Evolutionary conservation across 805 yeast species (phyloP).

Genomic region (Metschnikowia matae): DNA sequence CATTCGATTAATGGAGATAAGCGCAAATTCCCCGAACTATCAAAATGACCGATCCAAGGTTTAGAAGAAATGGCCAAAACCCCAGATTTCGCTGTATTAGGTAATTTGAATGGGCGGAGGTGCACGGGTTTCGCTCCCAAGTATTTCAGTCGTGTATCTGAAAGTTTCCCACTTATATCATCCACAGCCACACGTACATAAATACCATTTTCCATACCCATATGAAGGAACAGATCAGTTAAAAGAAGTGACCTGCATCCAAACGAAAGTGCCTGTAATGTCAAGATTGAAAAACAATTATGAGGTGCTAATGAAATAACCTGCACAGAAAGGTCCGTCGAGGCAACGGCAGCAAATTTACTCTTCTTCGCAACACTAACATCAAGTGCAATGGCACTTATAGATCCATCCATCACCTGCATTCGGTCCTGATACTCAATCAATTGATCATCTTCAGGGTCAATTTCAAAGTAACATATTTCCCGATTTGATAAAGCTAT

Average conservation of each 20-base stretch:
- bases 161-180: slow-evolving; percentile 49
- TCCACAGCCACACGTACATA: slow-evolving; percentile 64
- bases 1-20: slow-evolving; percentile 46
- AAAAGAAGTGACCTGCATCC: slow-evolving; percentile 27
- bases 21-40: slow-evolving; percentile 32
- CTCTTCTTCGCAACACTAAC: slow-evolving; percentile 52
- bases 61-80: slow-evolving; percentile 51
- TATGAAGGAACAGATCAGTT: slow-evolving; percentile 47
- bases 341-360: slow-evolving; percentile 63
- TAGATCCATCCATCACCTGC: slow-evolving; percentile 47
- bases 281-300: slow-evolving; percentile 53
- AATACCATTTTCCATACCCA: slow-evolving; percentile 83
- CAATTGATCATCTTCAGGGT: slow-evolving; percentile 52
- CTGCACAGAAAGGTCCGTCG: slow-evolving; percentile 65
- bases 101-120: slow-evolving; percentile 36
- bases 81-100: slow-evolving; percentile 23
- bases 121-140: slow-evolving; percentile 65
- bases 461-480: slow-evolving; percentile 78
- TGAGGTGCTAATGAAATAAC: slow-evolving; percentile 60
- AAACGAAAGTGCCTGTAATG: slow-evolving; percentile 65
- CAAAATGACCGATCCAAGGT: slow-evolving; percentile 50
- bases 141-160: slow-evolving; percentile 64
- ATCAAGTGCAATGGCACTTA: slow-evolving; percentile 43
- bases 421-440: slow-evolving; percentile 65
- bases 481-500: slow-evolving; percentile 71